Base-by-base conservation (phyloP, 2,329 filamentous ascomycete species). In the Teratosphaeria zuluensis region DNA sequence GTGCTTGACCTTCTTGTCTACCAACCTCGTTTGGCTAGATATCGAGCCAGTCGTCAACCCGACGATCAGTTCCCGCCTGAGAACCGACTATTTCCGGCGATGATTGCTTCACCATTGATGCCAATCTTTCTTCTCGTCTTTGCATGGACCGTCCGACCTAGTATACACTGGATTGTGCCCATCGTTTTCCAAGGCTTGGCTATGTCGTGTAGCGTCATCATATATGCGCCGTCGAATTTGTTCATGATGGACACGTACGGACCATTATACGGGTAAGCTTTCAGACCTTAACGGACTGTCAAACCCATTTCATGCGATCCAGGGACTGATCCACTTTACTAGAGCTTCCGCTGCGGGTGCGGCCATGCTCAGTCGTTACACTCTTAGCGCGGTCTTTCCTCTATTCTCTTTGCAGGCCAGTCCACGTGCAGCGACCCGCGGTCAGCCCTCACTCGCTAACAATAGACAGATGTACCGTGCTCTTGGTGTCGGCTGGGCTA, bases 211-310 rank as follows among this genome's bases (percentile, higher is more conserved):
- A 65, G 62, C 42, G 54, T 65, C 0, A 61, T 66, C 46, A 65
- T 69, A 32, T 76, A 76, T 56, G 69, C 70, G 2, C 67, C 72
- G 0, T 64, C 65, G 19, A 74, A 73, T 51, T 62, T 74, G 31
- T 77, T 73, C 65, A 74, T 76, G 72, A 67, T 76, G 42, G 74
- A 76, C 57, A 64, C 71, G 0, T 76, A 75, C 51, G 74, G 74
- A 0, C 69, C 73, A 1, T 61, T 72, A 1, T 76, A 75, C 53
- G 73, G 74, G 42, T 48, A 48, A 8, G 42, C 19, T 48, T 3
- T 11, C 35, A 16, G 16, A 7, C 1, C 68, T 3, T 24, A 33
- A 19, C 32, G 33, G 12, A 24, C 24, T 1, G 7, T 28, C 21
- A 3, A 19, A 55, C 54, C 16, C 33, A 7, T 7, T 19, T 21